A percentile compares a stretch with the other conserved stretches of the same genome.
phyloP scores from a whole-genome alignment of 2,329 filamentous ascomycete genomes.

The Scedosporium dehoogii region DNA sequence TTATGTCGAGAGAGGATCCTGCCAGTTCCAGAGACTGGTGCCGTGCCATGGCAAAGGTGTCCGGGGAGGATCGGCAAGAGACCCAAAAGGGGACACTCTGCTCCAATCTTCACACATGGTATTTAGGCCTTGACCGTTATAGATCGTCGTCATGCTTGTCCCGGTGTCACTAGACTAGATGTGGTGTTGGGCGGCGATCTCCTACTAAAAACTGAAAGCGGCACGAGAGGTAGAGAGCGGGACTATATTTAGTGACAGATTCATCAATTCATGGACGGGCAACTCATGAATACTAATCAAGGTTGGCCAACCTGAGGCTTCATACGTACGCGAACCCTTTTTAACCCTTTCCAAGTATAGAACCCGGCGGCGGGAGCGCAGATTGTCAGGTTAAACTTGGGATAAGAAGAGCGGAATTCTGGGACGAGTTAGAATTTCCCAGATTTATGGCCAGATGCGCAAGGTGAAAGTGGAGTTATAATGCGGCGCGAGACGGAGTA shows the following conservation, averaged over 20 bases:
- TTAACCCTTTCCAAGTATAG: background rate
- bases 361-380: background rate
- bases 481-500: background rate
- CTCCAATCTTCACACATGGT: no score
- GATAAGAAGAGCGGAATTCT: background rate
- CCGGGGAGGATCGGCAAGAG: background rate
- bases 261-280: background rate
- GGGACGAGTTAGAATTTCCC: background rate
- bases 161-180: background rate
- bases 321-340: background rate
- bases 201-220: background rate
- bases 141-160: background rate
- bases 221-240: background rate
- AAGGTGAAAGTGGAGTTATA: background rate
- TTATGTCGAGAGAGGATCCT: background rate
- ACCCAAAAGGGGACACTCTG: background rate
- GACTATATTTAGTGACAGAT: background rate
- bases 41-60: background rate
- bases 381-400: background rate
- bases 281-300: background rate
- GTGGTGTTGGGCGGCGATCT: background rate
- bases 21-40: background rate
- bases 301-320: background rate
- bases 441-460: background rate
- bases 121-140: background rate